Base-by-base conservation (phyloP, 2,329 filamentous ascomycete genomes). In the Aspergillus thermomutatus region DNA sequence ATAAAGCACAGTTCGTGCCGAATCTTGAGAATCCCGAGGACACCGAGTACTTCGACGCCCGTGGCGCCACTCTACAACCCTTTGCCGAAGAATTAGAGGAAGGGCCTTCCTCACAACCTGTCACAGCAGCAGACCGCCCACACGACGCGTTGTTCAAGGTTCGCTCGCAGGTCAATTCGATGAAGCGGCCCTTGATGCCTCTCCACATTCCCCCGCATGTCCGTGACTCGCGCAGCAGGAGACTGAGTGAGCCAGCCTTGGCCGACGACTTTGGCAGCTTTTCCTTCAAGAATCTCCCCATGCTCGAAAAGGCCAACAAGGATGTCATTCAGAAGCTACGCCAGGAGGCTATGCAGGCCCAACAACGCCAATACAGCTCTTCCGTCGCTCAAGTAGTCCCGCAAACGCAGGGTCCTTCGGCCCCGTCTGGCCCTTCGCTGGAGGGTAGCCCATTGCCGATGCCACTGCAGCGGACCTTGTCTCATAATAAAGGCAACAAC, bases 281-380 rank as follows among this genome's bases (percentile, higher is more conserved):
- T 74, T 86, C 91, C 41, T 99, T 96, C 81, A 99, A 99, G 78
- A 99, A 99, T 66, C 78, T 99, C 50, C 92, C 93, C 0, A 93
- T 97, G 21, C 81, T 99, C 19, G 94, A 97, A 68, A 97, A 97
- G 74, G 94, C 94, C 54, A 99, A 99, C 76, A 99, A 99, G 72
- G 94, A 99, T 67, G 92, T 97, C 28, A 96, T 99, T 31, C 92
- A 97, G 67, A 97, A 97, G 72, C 80, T 99, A 56, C 87, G 92
- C 10, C 91, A 92, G 23, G 92, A 97, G 73, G 92, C 94, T 3
- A 82, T 97, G 77, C 92, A 88, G 66, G 81, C 82, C 37, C 84
- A 87, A 64, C 80, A 81, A 59, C 84, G 85, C 62, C 72, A 76
- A 54, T 63, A 73, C 11, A 63, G 64, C 3, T 71, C 73, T 6